A percentile compares a stretch with the other conserved stretches of the same genome.
Conservation (phyloP, 2,329 filamentous ascomycete genomes). For the Ascochyta lentis region DNA sequence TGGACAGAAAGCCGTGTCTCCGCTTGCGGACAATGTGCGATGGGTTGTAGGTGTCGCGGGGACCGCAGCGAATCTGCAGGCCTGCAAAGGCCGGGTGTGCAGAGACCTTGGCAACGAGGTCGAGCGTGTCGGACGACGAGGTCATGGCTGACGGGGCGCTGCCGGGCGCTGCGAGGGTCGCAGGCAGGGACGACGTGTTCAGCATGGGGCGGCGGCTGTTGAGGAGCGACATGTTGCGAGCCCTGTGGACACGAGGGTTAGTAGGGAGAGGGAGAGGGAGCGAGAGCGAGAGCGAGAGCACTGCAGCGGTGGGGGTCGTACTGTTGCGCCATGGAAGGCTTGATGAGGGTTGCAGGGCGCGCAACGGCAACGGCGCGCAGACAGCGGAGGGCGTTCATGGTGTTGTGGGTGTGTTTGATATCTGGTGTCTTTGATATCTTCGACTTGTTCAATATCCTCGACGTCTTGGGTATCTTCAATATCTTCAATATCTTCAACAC, state of each 20-base stretch:
- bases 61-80: constrained; percentile 54
- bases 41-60: constrained; percentile 65
- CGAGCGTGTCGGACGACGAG: constrained; percentile 34
- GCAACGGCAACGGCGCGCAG: constrained; percentile 34
- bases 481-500: no score
- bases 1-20: constrained; percentile 65
- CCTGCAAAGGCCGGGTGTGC: constrained; percentile 45
- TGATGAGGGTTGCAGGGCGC: constrained; percentile 31
- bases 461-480: no score
- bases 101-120: constrained; percentile 46
- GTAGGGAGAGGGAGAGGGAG: neutral
- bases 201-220: constrained; percentile 36
- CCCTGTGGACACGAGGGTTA: neutral
- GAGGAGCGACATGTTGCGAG: constrained; percentile 36
- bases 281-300: neutral
- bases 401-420: constrained; percentile 12
- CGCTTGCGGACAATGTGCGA: constrained; percentile 67
- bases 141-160: constrained; percentile 19
- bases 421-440: neutral
- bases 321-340: constrained; percentile 31
- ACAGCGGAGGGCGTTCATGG: constrained; percentile 46
- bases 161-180: constrained; percentile 28
- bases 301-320: constrained; percentile 22
- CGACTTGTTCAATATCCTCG: no score
- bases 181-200: constrained; percentile 22